Percentiles rank a stretch among this genome's conserved stretches.
Evolutionary conservation across 1,284 basidiomycete species (phyloP).

Genomic region (Sparassis latifolia): DNA sequence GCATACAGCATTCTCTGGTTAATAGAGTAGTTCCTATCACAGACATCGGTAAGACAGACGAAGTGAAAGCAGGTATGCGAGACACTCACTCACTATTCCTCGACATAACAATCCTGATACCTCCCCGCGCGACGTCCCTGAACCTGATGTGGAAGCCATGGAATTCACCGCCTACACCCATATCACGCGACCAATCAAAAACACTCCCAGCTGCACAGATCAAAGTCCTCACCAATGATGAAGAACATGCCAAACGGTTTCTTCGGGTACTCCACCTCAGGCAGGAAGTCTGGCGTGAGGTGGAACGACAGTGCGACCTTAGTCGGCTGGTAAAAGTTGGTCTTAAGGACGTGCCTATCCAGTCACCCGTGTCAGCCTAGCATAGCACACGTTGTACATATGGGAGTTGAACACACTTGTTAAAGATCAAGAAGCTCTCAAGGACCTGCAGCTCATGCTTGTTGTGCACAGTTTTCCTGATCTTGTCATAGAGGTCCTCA

Average conservation of each 20-base stretch:
- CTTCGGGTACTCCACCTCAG: slow-evolving; percentile 90
- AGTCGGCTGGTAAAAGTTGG: slow-evolving; percentile 97
- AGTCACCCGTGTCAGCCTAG: no score
- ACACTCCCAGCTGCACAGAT: neutral
- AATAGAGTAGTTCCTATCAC: slow-evolving; percentile 80
- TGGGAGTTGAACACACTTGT: slow-evolving; percentile 56
- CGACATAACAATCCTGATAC: slow-evolving; percentile 93
- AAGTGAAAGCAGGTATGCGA: no score
- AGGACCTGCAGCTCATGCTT: slow-evolving; percentile 94
- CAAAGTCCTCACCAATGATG: slow-evolving; percentile 63
- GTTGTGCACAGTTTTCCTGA: slow-evolving; percentile 80
- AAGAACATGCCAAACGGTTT: slow-evolving; percentile 93
- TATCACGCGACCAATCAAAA: neutral
- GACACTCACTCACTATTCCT: slow-evolving; percentile 82
- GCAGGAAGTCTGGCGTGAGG: slow-evolving; percentile 88
- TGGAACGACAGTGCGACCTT: slow-evolving; percentile 98
- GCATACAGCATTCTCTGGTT: slow-evolving; percentile 84
- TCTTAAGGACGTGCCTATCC: slow-evolving; percentile 83
- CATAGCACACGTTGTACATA: no score
- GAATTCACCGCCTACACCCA: slow-evolving; percentile 70
- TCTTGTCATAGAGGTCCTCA: slow-evolving; percentile 82
- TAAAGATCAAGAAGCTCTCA: slow-evolving; percentile 94
- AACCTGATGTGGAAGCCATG: slow-evolving; percentile 98
- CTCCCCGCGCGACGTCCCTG: slow-evolving; percentile 95
- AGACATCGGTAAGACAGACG: no score